phyloP scores from a whole-genome alignment of 768 basidiomycete species.

The Tricholoma terreum region DNA sequence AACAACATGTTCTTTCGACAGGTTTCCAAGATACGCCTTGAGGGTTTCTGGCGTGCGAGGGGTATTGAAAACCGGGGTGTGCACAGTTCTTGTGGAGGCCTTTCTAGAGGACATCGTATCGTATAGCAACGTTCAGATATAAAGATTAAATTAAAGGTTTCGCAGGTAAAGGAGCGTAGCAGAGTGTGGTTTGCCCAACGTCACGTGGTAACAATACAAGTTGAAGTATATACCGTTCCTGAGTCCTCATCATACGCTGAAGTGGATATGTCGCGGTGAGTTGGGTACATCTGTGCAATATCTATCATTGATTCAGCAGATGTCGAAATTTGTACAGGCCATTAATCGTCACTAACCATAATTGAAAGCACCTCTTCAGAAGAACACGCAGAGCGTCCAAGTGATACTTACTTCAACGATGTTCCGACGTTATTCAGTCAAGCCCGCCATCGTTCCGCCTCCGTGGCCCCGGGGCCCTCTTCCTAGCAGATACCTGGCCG shows the following conservation, averaged over 20 bases:
- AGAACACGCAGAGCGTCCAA: neutral
- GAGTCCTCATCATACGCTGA: too few species aligned
- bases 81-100: constrained; percentile 8
- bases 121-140: neutral
- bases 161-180: too few species aligned
- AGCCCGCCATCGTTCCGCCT: neutral
- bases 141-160: neutral
- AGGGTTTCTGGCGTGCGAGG: constrained; percentile 9
- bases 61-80: constrained; percentile 17
- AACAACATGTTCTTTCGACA: constrained; percentile 23
- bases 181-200: neutral
- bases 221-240: too few species aligned
- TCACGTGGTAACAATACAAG: neutral
- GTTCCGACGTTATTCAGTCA: neutral
- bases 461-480: neutral
- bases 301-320: too few species aligned
- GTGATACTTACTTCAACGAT: neutral
- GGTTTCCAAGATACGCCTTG: constrained; percentile 16
- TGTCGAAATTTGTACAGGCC: neutral
- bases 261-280: neutral
- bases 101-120: neutral
- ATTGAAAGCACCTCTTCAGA: neutral
- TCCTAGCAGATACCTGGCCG: neutral
- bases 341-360: neutral
- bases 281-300: neutral